These are phyloP conservation scores for Termitomyces eurrhizus DNA, from an alignment of 768 basidiomycete genomes.

Conservation along the genomic window DNA sequence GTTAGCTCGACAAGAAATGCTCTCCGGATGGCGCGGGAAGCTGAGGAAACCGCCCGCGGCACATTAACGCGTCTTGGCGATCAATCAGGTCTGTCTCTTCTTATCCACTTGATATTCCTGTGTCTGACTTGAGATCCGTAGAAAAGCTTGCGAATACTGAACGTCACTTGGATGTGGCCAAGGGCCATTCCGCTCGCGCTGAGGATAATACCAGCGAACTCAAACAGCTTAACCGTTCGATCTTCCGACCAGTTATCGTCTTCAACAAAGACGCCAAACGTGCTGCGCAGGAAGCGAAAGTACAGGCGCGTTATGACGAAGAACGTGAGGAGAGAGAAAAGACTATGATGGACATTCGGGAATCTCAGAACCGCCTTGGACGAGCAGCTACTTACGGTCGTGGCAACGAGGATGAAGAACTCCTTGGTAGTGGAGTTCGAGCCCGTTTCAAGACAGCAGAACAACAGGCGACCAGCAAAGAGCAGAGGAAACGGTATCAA, in stretches of 20 bases:
- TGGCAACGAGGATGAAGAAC: slow-evolving; percentile 39
- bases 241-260: slow-evolving; percentile 88
- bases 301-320: slow-evolving; percentile 82
- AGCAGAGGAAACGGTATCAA: slow-evolving; percentile 79
- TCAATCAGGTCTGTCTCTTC: slow-evolving; percentile 76
- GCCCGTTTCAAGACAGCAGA: slow-evolving; percentile 44
- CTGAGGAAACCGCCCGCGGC: slow-evolving; percentile 90
- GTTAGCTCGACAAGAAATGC: slow-evolving; percentile 90
- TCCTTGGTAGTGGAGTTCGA: slow-evolving; percentile 31
- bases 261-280: slow-evolving; percentile 95
- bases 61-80: slow-evolving; percentile 82
- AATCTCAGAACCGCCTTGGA: slow-evolving; percentile 83
- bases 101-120: background rate
- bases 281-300: slow-evolving; percentile 78
- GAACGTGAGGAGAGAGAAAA: slow-evolving; percentile 83
- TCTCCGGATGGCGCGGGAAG: slow-evolving; percentile 88
- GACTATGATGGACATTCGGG: slow-evolving; percentile 80
- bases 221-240: slow-evolving; percentile 90
- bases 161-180: slow-evolving; percentile 89
- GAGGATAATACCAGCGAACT: slow-evolving; percentile 92
- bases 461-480: slow-evolving; percentile 37
- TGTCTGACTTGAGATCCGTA: slow-evolving; percentile 23
- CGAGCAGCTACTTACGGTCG: slow-evolving; percentile 63
- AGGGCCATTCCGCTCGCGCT: slow-evolving; percentile 82
- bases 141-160: slow-evolving; percentile 92